Percentiles rank a stretch among this genome's conserved stretches.
Evolutionary conservation across 257 asterid genomes (phyloP).

Genomic region (Solanum tarijense): DNA sequence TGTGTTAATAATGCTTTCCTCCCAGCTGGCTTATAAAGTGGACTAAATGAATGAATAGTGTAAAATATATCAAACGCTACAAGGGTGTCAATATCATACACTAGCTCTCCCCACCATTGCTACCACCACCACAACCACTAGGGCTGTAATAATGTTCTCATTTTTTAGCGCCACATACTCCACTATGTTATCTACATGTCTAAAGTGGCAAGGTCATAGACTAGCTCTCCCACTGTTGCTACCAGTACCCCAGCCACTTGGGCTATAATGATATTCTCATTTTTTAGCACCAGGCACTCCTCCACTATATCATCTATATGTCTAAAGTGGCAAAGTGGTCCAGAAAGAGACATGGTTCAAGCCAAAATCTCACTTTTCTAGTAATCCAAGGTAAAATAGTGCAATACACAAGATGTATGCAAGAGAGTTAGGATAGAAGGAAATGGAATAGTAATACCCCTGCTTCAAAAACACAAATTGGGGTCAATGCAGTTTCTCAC

Average conservation of each 20-base stretch:
- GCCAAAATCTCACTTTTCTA: background rate
- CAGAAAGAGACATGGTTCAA: background rate
- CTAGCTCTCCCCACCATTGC: background rate
- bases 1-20: background rate
- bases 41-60: background rate
- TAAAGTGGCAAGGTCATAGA: background rate
- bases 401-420: background rate
- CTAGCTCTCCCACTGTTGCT: background rate
- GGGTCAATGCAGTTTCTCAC: background rate
- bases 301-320: background rate
- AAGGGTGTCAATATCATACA: background rate
- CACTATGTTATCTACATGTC: background rate
- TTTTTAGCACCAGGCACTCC: background rate
- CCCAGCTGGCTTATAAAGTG: background rate
- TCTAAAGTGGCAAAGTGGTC: background rate
- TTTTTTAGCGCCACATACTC: background rate
- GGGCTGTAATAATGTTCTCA: background rate
- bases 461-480: background rate
- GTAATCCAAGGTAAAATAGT: background rate
- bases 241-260: background rate
- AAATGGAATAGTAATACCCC: background rate
- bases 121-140: background rate
- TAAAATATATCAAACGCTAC: background rate
- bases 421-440: background rate
- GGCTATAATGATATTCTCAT: background rate